Base-by-base conservation (phyloP, 768 basidiomycete genomes). In the Leccinum fibrillosum region DNA sequence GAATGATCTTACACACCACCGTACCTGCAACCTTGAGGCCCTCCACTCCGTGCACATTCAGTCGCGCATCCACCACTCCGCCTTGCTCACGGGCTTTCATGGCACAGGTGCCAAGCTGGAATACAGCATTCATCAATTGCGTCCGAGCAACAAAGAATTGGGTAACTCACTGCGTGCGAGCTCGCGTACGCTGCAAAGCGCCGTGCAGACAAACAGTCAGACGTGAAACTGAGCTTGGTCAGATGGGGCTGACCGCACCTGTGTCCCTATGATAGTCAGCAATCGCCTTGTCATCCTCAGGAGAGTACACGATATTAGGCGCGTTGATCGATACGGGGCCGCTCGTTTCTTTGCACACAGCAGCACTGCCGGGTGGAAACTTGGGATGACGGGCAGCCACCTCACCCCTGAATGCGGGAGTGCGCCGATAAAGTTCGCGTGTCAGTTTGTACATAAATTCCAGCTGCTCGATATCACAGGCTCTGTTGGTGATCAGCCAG, bases 341-440 rank as follows among this genome's bases (percentile, higher is more conserved):
- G 0, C 50, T 63, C 3, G 55, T 55, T 9, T 64, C 66, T n/a
- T 42, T 56, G 44, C 69, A 68, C 1, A 58, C 52, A 0, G 77
- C 76, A 7, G 58, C 28, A 44, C 77, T 70, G 2, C 64, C 66
- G 1, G 52, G 52, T 0, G 67, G 47, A 50, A 78, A 78, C 6
- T 54, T 21, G 2, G 77, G 77, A 30, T 70, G 67, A 15, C 19
- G 2, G 0, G n/a, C 7, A 17, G 57, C 21, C 1, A 57, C 53
- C 34, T 69, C 69, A 21, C 69, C 69, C 0, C 67, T 63, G 53
- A 63, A 70, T 8, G 52, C 52, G 8, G 73, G 64, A 79, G 86
- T 81, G 13, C 86, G 81, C 37, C 86, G 79, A 3, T 74, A 72
- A 10, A 83, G 60, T 70, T 88, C 86, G 1, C 85, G 76, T 4